phyloP scores from a whole-genome alignment of 345 rosid species.

The Mallotus nudiflorus region DNA sequence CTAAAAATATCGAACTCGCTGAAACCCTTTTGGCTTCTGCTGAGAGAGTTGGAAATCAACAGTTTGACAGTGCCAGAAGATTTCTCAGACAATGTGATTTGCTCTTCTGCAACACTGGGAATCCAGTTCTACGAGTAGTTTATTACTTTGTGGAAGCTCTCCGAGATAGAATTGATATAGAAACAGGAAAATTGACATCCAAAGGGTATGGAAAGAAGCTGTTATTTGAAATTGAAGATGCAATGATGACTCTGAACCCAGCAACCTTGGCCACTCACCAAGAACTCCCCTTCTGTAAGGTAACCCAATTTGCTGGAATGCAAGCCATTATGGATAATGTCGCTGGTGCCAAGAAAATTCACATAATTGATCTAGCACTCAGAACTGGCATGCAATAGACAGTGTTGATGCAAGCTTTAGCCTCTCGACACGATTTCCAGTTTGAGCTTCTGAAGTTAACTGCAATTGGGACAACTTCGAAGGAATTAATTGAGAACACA shows the following conservation, averaged over 20 bases:
- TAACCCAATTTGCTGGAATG: slow-evolving; percentile 26
- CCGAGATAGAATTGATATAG: slow-evolving; percentile 29
- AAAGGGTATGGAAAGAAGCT: background rate
- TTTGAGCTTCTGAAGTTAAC: slow-evolving; percentile 35
- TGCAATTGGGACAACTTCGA: slow-evolving; percentile 39
- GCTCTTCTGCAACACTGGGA: slow-evolving; percentile 21
- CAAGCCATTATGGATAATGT: slow-evolving; percentile 36
- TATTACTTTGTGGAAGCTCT: slow-evolving; percentile 23
- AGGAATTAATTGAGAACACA: slow-evolving; percentile 34
- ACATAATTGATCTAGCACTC: slow-evolving; percentile 36
- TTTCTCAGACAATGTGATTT: slow-evolving; percentile 25
- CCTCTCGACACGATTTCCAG: slow-evolving; percentile 4
- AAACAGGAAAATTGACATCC: slow-evolving; percentile 11
- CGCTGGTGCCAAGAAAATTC: slow-evolving; percentile 29
- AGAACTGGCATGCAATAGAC: slow-evolving; percentile 27
- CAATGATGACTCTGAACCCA: slow-evolving; percentile 6
- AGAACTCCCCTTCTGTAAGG: slow-evolving; percentile 31
- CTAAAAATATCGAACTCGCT: slow-evolving; percentile 13
- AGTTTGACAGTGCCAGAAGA: slow-evolving; percentile 14
- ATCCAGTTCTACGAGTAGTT: slow-evolving; percentile 32
- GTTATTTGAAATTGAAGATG: background rate
- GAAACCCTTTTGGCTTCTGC: slow-evolving; percentile 22
- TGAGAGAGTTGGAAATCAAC: slow-evolving; percentile 16
- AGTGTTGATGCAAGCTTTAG: slow-evolving; percentile 34
- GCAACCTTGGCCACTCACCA: background rate